Conservation (phyloP, 1,284 basidiomycete genomes). For the Pseudozyma sp. region DNA sequence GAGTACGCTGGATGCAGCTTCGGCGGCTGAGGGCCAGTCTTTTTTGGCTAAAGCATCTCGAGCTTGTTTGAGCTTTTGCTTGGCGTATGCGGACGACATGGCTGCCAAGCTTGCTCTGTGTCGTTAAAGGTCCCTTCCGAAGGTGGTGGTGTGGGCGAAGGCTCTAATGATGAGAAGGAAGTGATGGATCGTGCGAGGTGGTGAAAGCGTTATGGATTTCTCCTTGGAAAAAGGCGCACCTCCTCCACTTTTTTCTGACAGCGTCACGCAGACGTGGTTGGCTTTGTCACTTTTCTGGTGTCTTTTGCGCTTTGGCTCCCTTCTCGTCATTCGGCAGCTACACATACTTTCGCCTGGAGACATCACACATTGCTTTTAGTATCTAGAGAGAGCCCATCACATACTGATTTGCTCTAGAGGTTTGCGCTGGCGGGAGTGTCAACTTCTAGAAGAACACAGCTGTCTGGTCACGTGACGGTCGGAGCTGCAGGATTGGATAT, state of each 20-base stretch:
- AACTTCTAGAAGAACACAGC: neutral
- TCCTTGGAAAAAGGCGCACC: constrained; percentile 2
- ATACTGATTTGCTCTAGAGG: neutral
- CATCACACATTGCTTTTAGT: neutral
- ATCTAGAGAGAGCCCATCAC: neutral
- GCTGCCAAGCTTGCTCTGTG: constrained; percentile 3
- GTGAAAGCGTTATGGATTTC: constrained; percentile 14
- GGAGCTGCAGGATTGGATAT: constrained; percentile 16
- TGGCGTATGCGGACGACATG: constrained; percentile 52
- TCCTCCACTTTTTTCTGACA: constrained; percentile 23
- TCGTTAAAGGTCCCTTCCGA: neutral
- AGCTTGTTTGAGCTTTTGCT: constrained; percentile 60
- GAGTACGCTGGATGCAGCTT: constrained; percentile 51
- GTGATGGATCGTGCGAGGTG: constrained; percentile 6
- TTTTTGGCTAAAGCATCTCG: constrained; percentile 58
- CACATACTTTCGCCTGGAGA: neutral
- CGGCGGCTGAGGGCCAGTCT: constrained; percentile 49
- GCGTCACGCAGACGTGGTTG: constrained; percentile 2
- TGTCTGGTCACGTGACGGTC: constrained; percentile 26
- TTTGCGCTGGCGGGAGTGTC: neutral
- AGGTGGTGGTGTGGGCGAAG: neutral
- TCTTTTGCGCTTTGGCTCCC: neutral
- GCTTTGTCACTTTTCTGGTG: neutral
- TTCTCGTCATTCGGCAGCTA: neutral
- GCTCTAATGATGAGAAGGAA: constrained; percentile 8